A percentile compares a stretch with the other conserved stretches of the same genome.
phyloP scores from a whole-genome alignment of 2,329 filamentous ascomycete species.

The Monilinia fructigena region DNA sequence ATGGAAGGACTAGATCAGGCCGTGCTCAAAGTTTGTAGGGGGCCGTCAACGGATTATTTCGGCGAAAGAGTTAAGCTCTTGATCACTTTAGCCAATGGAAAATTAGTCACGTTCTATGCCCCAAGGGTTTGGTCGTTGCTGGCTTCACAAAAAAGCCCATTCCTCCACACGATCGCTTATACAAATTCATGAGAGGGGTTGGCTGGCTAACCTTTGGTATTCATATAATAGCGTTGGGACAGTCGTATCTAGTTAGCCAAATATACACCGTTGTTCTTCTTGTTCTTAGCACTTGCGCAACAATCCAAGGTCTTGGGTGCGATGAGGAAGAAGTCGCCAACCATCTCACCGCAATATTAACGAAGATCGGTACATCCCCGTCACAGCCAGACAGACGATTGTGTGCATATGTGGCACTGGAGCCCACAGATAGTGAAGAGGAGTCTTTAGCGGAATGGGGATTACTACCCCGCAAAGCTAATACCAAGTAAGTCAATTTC shows the following conservation, averaged over 20 bases:
- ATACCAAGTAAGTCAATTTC: background rate
- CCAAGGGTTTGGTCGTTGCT: background rate
- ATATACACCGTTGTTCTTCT: constrained; percentile 20
- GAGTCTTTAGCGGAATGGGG: constrained; percentile 12
- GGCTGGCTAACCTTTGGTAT: constrained; percentile 17
- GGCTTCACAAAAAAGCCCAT: background rate
- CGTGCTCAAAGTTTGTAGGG: constrained; percentile 12
- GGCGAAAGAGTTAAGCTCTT: constrained; percentile 13
- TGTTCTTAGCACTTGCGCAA: constrained; percentile 40
- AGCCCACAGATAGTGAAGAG: constrained; percentile 1
- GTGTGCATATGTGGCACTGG: constrained; percentile 12
- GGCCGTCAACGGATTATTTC: background rate
- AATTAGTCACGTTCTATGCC: background rate
- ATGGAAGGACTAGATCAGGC: constrained; percentile 4
- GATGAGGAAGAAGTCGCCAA: background rate
- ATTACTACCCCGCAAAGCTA: constrained; percentile 2
- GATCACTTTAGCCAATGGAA: background rate
- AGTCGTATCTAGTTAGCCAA: constrained; percentile 19
- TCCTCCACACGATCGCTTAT: background rate
- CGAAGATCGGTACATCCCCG: background rate
- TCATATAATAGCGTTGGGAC: constrained; percentile 19
- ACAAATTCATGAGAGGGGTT: background rate
- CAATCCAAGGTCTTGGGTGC: constrained; percentile 1
- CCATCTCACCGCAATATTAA: background rate
- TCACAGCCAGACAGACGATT: background rate